A percentile compares a stretch with the other conserved stretches of the same genome.
These are phyloP conservation scores for Hymenoscyphus linearis DNA, from an alignment of 2,329 filamentous ascomycete genomes.

Conservation along the genomic window DNA sequence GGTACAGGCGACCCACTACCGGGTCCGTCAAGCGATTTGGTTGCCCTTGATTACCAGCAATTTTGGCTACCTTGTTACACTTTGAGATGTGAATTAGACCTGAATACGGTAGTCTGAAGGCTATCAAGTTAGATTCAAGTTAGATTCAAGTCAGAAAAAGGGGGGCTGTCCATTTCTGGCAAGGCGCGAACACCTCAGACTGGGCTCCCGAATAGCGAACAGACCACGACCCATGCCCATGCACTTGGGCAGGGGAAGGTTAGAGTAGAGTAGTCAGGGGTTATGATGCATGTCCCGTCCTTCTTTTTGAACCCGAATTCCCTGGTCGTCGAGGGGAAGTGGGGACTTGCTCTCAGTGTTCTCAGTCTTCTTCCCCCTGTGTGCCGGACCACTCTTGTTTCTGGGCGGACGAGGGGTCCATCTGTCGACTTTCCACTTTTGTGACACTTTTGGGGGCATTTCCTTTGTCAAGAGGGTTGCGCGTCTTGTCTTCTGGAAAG, in stretches of 20 bases:
- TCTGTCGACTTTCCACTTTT: not conserved
- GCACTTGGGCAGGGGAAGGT: not conserved
- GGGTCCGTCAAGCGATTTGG: not conserved
- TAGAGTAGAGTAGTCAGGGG: not conserved
- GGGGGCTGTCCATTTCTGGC: not conserved
- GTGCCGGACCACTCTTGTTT: not conserved
- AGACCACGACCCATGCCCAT: slow-evolving; percentile 1
- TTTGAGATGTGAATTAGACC: not conserved
- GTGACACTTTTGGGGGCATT: not conserved
- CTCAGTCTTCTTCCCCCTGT: not conserved
- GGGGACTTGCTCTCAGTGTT: too few species aligned
- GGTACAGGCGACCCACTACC: not conserved
- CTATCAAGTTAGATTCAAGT: too few species aligned
- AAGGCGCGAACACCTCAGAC: not conserved
- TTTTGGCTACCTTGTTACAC: not conserved
- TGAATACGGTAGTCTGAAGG: not conserved
- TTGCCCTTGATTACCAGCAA: not conserved
- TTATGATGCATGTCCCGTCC: not conserved
- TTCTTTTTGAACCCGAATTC: not conserved
- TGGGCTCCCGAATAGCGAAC: not conserved
- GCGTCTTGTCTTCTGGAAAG: not conserved
- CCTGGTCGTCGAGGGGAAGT: not conserved
- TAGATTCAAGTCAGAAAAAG: too few species aligned
- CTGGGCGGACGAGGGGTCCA: not conserved
- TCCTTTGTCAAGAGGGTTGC: not conserved